Evolutionary conservation across 73 alveolate genomes (phyloP).

Genomic region (Effrenium voratum): DNA sequence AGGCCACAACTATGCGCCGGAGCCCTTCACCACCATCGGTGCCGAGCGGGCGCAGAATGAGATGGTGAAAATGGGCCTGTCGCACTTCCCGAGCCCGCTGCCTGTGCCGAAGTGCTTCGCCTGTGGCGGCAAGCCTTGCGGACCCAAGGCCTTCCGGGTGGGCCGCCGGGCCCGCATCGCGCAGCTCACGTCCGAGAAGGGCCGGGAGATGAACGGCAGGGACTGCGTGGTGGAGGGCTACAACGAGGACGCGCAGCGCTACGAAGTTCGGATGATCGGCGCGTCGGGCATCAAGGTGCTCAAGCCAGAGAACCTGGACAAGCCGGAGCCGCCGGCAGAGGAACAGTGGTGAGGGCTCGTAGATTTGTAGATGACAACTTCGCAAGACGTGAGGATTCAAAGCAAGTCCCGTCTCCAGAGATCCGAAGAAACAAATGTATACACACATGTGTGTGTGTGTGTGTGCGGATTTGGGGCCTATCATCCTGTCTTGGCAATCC

Average conservation of each 20-base stretch:
- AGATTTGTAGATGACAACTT: too few species aligned
- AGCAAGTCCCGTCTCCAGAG: too few species aligned
- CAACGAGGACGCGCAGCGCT: not conserved
- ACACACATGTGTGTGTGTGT: too few species aligned
- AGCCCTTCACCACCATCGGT: slow-evolving; percentile 83
- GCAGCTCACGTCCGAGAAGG: slow-evolving; percentile 64
- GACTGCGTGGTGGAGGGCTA: slow-evolving; percentile 79
- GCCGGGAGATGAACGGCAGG: slow-evolving; percentile 74
- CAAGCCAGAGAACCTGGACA: slow-evolving; percentile 75
- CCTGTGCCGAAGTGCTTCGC: not conserved
- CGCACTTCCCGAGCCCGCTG: slow-evolving; percentile 46
- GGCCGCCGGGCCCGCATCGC: slow-evolving; percentile 57
- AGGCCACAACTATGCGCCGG: slow-evolving; percentile 81
- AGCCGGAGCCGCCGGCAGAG: not conserved
- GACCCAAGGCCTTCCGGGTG: slow-evolving; percentile 28
- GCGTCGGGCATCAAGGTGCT: slow-evolving; percentile 64
- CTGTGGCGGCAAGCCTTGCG: not conserved
- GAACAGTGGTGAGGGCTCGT: too few species aligned
- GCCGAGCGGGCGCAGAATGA: slow-evolving; percentile 87
- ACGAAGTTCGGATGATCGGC: not conserved
- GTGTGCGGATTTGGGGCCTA: too few species aligned
- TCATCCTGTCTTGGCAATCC: too few species aligned
- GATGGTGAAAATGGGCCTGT: slow-evolving; percentile 79
- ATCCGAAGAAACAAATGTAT: too few species aligned
- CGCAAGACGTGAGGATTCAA: too few species aligned